Conservation (phyloP, 2,329 filamentous ascomycete species). For the Neofusicoccum umdonicola region DNA sequence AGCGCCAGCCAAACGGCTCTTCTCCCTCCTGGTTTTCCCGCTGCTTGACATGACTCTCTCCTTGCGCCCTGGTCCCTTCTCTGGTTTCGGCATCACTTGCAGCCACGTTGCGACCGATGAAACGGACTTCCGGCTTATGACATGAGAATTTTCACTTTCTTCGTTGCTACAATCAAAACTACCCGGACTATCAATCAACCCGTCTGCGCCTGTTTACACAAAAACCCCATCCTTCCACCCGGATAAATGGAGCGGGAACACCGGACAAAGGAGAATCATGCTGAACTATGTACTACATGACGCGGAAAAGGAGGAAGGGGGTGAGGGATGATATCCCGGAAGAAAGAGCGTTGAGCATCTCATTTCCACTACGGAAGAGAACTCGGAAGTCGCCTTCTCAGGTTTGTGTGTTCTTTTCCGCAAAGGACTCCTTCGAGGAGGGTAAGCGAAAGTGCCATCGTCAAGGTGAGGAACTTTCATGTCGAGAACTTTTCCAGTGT, state of each 20-base stretch:
- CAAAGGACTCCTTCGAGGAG: neutral
- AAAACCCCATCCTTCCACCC: neutral
- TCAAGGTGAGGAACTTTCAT: neutral
- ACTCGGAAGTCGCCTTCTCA: neutral
- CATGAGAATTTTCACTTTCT: conserved; percentile 7
- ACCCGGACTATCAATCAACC: conserved; percentile 2
- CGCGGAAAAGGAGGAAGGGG: neutral
- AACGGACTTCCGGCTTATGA: neutral
- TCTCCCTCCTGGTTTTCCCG: neutral
- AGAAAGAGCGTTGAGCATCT: neutral
- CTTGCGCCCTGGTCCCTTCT: too few relatives aligned
- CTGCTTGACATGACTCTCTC: neutral
- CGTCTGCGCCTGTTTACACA: neutral
- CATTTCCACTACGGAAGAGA: neutral
- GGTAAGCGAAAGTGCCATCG: neutral
- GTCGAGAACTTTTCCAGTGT: neutral
- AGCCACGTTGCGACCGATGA: neutral
- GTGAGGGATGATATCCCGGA: neutral
- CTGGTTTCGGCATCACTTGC: neutral
- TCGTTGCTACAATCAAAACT: neutral
- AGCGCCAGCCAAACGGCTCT: neutral
- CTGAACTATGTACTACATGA: conserved; percentile 2
- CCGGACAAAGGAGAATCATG: conserved; percentile 12
- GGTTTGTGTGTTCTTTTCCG: neutral
- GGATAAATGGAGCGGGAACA: neutral